A percentile compares a stretch with the other conserved stretches of the same genome.
Conservation (phyloP, 371 early-diverging fungal species). For the Gilbertella persicaria region DNA sequence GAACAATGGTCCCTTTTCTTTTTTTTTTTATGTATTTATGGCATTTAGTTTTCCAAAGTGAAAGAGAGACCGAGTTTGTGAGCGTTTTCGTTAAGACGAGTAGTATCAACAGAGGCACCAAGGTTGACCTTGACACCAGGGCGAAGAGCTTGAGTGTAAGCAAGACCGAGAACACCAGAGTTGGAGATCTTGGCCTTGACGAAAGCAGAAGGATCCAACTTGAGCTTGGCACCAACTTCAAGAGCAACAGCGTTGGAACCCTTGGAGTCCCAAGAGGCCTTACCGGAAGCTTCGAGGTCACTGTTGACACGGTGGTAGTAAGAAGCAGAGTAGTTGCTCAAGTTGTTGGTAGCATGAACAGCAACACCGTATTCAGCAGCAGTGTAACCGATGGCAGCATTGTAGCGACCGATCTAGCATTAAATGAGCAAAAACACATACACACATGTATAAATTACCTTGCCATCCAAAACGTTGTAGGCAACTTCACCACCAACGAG, state of each 20-base stretch:
- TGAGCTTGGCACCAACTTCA: slow-evolving; percentile 95
- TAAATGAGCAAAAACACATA: slow-evolving; percentile 3
- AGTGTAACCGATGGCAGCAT: slow-evolving; percentile 84
- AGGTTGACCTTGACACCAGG: slow-evolving; percentile 94
- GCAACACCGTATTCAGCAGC: slow-evolving; percentile 87
- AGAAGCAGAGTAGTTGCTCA: slow-evolving; percentile 81
- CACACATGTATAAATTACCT: slow-evolving; percentile 37
- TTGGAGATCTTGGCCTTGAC: slow-evolving; percentile 98
- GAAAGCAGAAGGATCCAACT: slow-evolving; percentile 85
- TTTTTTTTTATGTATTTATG: too few relatives aligned
- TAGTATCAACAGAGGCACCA: slow-evolving; percentile 91
- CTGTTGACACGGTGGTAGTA: slow-evolving; percentile 94
- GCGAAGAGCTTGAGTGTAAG: slow-evolving; percentile 90
- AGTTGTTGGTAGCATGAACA: slow-evolving; percentile 77
- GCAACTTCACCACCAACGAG: slow-evolving; percentile 90
- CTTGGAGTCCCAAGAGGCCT: slow-evolving; percentile 89
- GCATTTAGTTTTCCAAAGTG: slow-evolving; percentile 80
- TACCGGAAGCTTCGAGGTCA: slow-evolving; percentile 91
- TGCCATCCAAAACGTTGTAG: slow-evolving; percentile 87
- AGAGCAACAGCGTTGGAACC: slow-evolving; percentile 75
- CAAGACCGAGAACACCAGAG: slow-evolving; percentile 89
- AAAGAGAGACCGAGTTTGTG: slow-evolving; percentile 94
- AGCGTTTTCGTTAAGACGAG: slow-evolving; percentile 88
- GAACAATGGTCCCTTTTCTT: too few relatives aligned
- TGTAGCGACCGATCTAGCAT: slow-evolving; percentile 75